Conservation (phyloP, 805 yeast genomes). For the Schizosaccharomyces lindneri region DNA sequence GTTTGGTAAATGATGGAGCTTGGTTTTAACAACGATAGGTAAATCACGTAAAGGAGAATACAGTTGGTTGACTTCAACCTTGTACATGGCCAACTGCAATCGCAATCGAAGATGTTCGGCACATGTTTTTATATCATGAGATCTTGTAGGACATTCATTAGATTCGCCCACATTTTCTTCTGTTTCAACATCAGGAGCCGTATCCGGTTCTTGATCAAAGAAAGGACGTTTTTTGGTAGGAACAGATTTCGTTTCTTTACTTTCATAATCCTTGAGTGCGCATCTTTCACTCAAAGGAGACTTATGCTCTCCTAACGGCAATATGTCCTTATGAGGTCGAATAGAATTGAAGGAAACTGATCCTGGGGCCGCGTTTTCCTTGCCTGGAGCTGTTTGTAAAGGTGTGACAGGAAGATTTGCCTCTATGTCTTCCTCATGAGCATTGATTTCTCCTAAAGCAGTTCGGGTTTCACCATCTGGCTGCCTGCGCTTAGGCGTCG, state of each 20-base stretch:
- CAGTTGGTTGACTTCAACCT: slow-evolving; percentile 14
- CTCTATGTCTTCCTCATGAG: neutral
- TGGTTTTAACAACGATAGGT: slow-evolving; percentile 1
- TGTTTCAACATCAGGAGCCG: too few species aligned
- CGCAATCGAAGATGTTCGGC: slow-evolving; percentile 10
- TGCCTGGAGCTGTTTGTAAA: neutral
- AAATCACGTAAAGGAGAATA: slow-evolving; percentile 11
- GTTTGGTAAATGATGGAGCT: neutral
- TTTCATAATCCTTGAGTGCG: too few species aligned
- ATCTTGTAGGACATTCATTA: too few species aligned
- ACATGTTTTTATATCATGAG: neutral
- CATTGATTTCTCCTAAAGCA: neutral
- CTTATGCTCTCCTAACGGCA: too few species aligned
- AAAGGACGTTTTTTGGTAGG: too few species aligned
- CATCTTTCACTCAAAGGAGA: too few species aligned
- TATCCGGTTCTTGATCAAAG: too few species aligned
- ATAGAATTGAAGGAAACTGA: neutral
- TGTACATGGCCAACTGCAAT: slow-evolving; percentile 15
- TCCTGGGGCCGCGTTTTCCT: neutral
- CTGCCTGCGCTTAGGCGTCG: too few species aligned
- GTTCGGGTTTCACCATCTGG: neutral
- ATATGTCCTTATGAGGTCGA: neutral
- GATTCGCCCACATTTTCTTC: too few species aligned
- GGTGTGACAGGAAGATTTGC: neutral
- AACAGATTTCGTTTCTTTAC: too few species aligned